These are phyloP conservation scores for Picochlorum sp. DNA, from an alignment of 139 green algal species.

Conservation along the genomic window DNA sequence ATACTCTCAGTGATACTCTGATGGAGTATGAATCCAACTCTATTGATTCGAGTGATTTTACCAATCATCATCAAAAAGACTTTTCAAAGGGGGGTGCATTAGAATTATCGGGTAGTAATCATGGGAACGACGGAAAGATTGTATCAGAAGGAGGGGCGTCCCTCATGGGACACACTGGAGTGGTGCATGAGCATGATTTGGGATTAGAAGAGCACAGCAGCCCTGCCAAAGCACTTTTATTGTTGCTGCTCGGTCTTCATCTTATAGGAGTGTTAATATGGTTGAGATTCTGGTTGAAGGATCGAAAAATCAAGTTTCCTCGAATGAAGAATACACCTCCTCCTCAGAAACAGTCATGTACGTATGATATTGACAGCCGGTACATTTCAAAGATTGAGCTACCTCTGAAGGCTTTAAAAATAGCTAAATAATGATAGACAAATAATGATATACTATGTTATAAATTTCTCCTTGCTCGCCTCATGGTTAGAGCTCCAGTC, in stretches of 20 bases:
- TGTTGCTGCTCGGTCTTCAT: background rate
- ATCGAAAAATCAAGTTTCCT: background rate
- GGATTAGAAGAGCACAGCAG: too few species aligned
- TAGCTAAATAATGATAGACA: background rate
- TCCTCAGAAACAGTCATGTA: background rate
- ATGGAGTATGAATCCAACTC: background rate
- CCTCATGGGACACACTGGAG: too few species aligned
- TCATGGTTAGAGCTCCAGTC: too few species aligned
- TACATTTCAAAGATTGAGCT: constrained; percentile 1
- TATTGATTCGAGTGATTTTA: constrained; percentile 1
- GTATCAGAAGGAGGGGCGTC: too few species aligned
- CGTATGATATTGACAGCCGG: background rate
- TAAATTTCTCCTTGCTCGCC: background rate
- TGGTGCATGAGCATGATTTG: too few species aligned
- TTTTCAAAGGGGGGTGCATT: too few species aligned
- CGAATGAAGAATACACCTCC: background rate
- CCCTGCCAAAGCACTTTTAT: background rate
- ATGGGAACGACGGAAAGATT: too few species aligned
- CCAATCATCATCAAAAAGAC: too few species aligned
- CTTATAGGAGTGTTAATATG: background rate
- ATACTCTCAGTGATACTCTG: background rate
- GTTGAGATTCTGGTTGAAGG: background rate
- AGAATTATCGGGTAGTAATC: too few species aligned
- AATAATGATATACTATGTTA: background rate
- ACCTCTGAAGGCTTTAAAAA: constrained; percentile 2